Conservation (phyloP, 2,329 filamentous ascomycete genomes). For the Alternaria gansuensis region DNA sequence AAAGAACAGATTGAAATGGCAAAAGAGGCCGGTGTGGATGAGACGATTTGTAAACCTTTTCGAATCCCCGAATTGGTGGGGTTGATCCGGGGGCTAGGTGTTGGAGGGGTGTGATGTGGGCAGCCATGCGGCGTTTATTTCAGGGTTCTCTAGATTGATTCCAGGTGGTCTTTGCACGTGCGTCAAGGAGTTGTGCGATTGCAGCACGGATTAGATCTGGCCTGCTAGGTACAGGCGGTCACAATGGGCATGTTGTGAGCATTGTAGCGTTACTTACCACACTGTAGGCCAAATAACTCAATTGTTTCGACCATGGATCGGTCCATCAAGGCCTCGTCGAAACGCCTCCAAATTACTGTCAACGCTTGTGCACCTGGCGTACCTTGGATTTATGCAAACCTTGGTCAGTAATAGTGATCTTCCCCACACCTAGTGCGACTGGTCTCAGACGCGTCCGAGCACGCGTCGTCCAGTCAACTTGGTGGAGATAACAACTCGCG, state of each 20-base stretch:
- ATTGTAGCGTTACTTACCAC: background rate
- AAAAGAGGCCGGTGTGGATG: conserved; percentile 39
- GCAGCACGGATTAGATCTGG: background rate
- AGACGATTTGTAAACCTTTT: conserved; percentile 80
- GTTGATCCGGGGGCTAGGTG: conserved; percentile 8
- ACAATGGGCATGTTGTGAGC: background rate
- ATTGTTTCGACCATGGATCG: background rate
- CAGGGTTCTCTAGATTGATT: background rate
- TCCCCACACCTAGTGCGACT: conserved; percentile 11
- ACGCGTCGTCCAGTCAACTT: conserved; percentile 24
- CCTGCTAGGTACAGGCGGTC: background rate
- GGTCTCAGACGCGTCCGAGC: conserved; percentile 19
- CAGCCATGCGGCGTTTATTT: background rate
- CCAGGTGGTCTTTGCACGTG: background rate
- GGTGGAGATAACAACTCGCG: conserved; percentile 6
- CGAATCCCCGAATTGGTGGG: conserved; percentile 23
- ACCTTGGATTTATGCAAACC: conserved; percentile 1
- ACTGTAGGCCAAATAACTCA: background rate
- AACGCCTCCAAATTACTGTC: conserved; percentile 4
- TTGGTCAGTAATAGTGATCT: conserved; percentile 2
- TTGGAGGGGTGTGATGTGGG: background rate
- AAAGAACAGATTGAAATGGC: conserved; percentile 35
- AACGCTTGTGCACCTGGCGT: background rate
- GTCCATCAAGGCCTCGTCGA: background rate
- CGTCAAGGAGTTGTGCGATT: background rate